phyloP scores from a whole-genome alignment of 2,329 filamentous ascomycete species.

The Paecilomyces fulvus region DNA sequence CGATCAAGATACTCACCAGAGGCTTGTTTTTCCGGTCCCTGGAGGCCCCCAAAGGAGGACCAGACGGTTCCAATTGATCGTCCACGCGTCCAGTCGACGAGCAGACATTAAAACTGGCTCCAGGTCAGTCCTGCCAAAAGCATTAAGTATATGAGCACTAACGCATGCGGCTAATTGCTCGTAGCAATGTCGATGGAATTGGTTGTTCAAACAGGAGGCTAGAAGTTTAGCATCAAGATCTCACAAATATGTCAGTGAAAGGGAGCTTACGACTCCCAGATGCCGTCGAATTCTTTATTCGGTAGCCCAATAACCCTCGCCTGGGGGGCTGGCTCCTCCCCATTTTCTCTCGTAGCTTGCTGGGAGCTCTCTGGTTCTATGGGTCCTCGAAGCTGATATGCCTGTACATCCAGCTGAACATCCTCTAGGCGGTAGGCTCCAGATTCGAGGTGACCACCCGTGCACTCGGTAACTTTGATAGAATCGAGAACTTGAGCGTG shows the following conservation, averaged over 20 bases:
- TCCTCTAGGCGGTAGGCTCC: conserved; percentile 21
- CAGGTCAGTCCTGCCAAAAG: background rate
- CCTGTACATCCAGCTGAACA: conserved; percentile 35
- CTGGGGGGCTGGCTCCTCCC: conserved; percentile 19
- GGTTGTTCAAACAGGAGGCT: conserved; percentile 37
- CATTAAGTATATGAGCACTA: background rate
- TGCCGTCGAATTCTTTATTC: conserved; percentile 28
- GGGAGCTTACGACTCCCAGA: conserved; percentile 35
- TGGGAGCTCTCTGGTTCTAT: conserved; percentile 14
- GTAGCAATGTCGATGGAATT: conserved; percentile 34
- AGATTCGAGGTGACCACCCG: conserved; percentile 16
- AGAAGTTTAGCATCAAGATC: background rate
- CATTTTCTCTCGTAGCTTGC: conserved; percentile 12
- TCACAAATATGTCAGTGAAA: background rate
- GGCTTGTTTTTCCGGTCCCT: conserved; percentile 34
- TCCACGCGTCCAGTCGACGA: conserved; percentile 25
- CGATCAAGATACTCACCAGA: conserved; percentile 20
- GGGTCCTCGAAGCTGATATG: conserved; percentile 27
- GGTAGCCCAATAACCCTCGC: conserved; percentile 29
- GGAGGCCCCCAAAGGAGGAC: conserved; percentile 48
- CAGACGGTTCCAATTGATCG: conserved; percentile 39
- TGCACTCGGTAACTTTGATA: conserved; percentile 32
- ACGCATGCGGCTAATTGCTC: conserved; percentile 33
- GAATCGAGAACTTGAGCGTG: conserved; percentile 22
- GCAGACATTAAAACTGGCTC: conserved; percentile 21